These are phyloP conservation scores for Cajanus cajan DNA, from an alignment of 306 rosid species.

Conservation along the genomic window DNA sequence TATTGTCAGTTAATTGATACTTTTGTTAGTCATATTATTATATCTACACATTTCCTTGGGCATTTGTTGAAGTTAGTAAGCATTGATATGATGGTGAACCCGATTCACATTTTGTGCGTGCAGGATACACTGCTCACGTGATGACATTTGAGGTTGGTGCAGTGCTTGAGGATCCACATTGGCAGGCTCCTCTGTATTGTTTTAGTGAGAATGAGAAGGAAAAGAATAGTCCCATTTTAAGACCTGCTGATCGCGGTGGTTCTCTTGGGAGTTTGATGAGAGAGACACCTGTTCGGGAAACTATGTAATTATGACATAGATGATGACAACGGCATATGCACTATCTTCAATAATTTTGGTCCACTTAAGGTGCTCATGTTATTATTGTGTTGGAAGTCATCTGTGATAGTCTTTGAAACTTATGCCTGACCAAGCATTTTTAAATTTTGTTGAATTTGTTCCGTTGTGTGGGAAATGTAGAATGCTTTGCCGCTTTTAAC, in stretches of 20 bases:
- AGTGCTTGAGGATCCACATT: constrained; percentile 69
- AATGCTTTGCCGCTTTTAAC: background rate
- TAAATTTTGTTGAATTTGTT: background rate
- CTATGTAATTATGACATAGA: constrained; percentile 19
- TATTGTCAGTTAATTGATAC: no score
- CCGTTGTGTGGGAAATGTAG: background rate
- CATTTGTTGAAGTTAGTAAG: background rate
- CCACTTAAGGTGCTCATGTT: background rate
- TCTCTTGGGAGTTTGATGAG: constrained; percentile 38
- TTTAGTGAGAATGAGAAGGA: constrained; percentile 38
- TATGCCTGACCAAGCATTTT: background rate
- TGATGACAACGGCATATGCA: background rate
- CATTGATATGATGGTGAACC: background rate
- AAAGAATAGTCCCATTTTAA: background rate
- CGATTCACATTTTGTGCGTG: constrained; percentile 7
- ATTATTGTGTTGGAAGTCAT: background rate
- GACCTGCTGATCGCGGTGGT: background rate
- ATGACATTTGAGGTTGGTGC: constrained; percentile 95
- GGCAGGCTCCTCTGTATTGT: constrained; percentile 92
- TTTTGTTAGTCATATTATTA: background rate
- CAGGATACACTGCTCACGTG: constrained; percentile 86
- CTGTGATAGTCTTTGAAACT: background rate
- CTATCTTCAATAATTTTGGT: background rate
- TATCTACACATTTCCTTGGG: background rate
- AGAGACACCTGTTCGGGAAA: background rate